Conservation (phyloP, 169 alveolate species). For the Theileria orientalis region DNA sequence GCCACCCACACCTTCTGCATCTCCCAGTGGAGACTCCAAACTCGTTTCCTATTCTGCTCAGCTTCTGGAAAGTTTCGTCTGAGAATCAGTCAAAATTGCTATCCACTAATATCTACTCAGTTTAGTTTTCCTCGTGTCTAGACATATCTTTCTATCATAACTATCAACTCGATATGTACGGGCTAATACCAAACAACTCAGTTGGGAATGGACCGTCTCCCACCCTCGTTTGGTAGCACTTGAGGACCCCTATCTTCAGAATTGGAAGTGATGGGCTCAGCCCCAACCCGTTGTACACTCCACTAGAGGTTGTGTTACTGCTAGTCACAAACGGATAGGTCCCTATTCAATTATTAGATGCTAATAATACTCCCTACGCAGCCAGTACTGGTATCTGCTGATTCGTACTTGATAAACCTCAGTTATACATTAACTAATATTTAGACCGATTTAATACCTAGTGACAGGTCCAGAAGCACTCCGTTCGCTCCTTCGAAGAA, state of each 20-base stretch:
- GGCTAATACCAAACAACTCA: constrained; percentile 73
- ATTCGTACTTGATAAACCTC: too few relatives aligned
- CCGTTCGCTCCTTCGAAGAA: constrained; percentile 78
- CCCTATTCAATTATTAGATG: neutral
- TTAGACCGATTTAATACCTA: constrained; percentile 43
- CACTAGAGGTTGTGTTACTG: constrained; percentile 71
- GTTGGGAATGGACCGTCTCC: constrained; percentile 97
- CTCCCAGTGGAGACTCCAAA: constrained; percentile 95
- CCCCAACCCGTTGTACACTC: constrained; percentile 71
- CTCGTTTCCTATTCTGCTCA: constrained; percentile 88
- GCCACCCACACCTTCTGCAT: constrained; percentile 96
- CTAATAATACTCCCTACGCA: neutral
- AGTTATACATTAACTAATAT: too few relatives aligned
- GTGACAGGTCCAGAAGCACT: constrained; percentile 69
- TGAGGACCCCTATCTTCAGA: constrained; percentile 83
- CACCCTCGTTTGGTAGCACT: constrained; percentile 95
- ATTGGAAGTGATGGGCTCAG: constrained; percentile 56
- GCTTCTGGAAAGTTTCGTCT: constrained; percentile 77
- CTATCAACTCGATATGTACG: neutral
- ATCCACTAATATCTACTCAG: neutral
- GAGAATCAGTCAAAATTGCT: too few relatives aligned
- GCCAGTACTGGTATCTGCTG: too few relatives aligned
- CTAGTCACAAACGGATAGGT: constrained; percentile 79
- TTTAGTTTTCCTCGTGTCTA: neutral
- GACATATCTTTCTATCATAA: neutral